These are phyloP conservation scores for Capsella bursapastoris DNA, from an alignment of 345 rosid genomes.

Conservation along the genomic window DNA sequence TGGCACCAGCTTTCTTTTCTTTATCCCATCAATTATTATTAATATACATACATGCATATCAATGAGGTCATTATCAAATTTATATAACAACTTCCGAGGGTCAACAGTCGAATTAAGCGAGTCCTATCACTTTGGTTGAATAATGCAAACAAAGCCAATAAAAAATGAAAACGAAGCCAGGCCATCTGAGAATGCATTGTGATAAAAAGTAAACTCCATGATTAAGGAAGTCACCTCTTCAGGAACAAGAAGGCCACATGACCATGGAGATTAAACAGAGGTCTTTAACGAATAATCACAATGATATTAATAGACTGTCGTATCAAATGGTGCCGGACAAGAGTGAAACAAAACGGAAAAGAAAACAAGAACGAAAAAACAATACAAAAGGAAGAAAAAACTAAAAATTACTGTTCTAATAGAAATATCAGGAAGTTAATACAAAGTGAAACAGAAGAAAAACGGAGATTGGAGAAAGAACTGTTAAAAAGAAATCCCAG, in stretches of 20 bases:
- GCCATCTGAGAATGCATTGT: background rate
- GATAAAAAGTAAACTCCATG: no score
- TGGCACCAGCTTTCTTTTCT: constrained; percentile 2
- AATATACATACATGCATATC: background rate
- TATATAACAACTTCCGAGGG: constrained; percentile 1
- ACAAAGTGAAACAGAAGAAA: constrained; percentile 28
- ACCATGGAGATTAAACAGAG: background rate
- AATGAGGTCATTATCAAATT: constrained; percentile 9
- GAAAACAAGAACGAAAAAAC: background rate
- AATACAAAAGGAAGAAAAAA: constrained; percentile 6
- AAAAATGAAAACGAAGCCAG: background rate
- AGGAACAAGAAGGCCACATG: background rate
- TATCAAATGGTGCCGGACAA: background rate
- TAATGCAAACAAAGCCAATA: background rate
- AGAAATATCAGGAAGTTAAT: background rate
- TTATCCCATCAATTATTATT: background rate
- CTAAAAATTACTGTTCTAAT: background rate
- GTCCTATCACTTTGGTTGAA: constrained; percentile 6
- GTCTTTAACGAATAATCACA: constrained; percentile 14
- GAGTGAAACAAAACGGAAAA: constrained; percentile 1
- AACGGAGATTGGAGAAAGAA: constrained; percentile 20
- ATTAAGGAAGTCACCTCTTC: no score
- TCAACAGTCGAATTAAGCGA: constrained; percentile 1
- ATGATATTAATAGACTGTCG: background rate
- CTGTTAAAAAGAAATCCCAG: constrained; percentile 29